These are phyloP conservation scores for Lanzia echinophila DNA, from an alignment of 2,329 filamentous ascomycete genomes.

Conservation along the genomic window DNA sequence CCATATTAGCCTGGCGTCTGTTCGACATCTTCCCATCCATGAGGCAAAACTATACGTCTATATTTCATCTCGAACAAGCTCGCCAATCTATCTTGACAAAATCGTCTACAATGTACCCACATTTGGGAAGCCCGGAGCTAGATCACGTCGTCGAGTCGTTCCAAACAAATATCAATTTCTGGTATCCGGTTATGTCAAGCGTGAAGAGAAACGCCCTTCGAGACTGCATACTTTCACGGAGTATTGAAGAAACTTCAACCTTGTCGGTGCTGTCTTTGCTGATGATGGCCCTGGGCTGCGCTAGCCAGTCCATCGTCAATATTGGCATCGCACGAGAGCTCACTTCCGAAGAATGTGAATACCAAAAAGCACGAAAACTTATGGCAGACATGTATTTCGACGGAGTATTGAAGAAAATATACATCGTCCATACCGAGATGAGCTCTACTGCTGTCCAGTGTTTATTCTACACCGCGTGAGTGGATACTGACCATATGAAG, in stretches of 20 bases:
- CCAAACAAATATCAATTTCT: slow-evolving; percentile 43
- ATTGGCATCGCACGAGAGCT: slow-evolving; percentile 19
- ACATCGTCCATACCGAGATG: slow-evolving; percentile 41
- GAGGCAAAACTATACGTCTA: slow-evolving; percentile 37
- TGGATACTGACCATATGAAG: not conserved
- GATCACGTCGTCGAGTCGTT: slow-evolving; percentile 39
- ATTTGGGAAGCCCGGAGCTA: slow-evolving; percentile 37
- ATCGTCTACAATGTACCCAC: slow-evolving; percentile 36
- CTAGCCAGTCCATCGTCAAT: slow-evolving; percentile 35
- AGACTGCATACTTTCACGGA: not conserved
- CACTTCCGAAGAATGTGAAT: slow-evolving; percentile 27
- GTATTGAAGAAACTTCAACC: not conserved
- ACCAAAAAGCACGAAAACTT: slow-evolving; percentile 19
- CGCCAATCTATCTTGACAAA: slow-evolving; percentile 33
- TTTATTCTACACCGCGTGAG: slow-evolving; percentile 44
- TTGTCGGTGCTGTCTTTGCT: slow-evolving; percentile 37
- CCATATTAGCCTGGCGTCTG: slow-evolving; percentile 45
- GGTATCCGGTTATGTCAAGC: slow-evolving; percentile 45
- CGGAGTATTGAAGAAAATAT: slow-evolving; percentile 39
- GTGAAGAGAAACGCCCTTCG: slow-evolving; percentile 27
- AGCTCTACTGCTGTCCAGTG: slow-evolving; percentile 42
- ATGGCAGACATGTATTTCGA: slow-evolving; percentile 24
- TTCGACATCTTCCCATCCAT: slow-evolving; percentile 40
- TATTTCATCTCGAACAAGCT: slow-evolving; percentile 42
- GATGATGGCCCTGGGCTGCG: slow-evolving; percentile 43